Conservation (phyloP, 768 basidiomycete genomes). For the Hericium rajendrae region DNA sequence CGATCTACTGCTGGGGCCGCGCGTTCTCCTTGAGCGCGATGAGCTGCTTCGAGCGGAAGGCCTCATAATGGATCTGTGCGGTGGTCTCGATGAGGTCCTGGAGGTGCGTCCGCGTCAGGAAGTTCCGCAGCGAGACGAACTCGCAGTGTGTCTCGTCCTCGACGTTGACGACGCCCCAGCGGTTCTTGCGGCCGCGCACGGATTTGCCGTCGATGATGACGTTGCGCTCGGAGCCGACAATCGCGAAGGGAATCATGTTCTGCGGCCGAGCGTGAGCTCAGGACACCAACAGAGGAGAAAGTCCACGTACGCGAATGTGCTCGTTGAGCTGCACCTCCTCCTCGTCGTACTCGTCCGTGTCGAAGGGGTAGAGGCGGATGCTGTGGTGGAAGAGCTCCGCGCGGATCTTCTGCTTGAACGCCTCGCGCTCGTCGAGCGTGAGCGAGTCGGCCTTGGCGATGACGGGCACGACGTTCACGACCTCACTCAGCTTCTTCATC, state of each 20-base stretch:
- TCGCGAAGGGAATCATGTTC: slow-evolving; percentile 93
- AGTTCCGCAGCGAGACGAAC: slow-evolving; percentile 94
- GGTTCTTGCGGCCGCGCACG: slow-evolving; percentile 92
- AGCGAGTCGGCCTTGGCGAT: slow-evolving; percentile 96
- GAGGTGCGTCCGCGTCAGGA: slow-evolving; percentile 92
- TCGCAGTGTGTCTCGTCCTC: slow-evolving; percentile 97
- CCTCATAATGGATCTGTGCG: slow-evolving; percentile 98
- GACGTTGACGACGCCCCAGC: slow-evolving; percentile 98
- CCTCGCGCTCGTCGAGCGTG: slow-evolving; percentile 85
- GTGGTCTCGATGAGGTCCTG: slow-evolving; percentile 99
- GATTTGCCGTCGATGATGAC: slow-evolving; percentile 94
- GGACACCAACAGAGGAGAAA: not conserved
- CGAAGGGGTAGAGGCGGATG: slow-evolving; percentile 94
- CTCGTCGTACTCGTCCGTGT: slow-evolving; percentile 90
- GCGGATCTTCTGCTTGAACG: slow-evolving; percentile 94
- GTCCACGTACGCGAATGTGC: slow-evolving; percentile 64
- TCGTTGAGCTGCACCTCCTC: slow-evolving; percentile 90
- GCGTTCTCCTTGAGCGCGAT: slow-evolving; percentile 82
- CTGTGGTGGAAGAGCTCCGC: slow-evolving; percentile 86
- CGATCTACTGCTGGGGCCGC: slow-evolving; percentile 10
- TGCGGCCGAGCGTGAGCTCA: slow-evolving; percentile 21
- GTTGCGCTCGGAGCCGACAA: slow-evolving; percentile 94
- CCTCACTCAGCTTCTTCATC: slow-evolving; percentile 97
- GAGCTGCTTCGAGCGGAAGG: slow-evolving; percentile 97
- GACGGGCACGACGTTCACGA: slow-evolving; percentile 98